Base-by-base conservation (phyloP, 805 yeast species). In the Metschnikowia corniflorae region DNA sequence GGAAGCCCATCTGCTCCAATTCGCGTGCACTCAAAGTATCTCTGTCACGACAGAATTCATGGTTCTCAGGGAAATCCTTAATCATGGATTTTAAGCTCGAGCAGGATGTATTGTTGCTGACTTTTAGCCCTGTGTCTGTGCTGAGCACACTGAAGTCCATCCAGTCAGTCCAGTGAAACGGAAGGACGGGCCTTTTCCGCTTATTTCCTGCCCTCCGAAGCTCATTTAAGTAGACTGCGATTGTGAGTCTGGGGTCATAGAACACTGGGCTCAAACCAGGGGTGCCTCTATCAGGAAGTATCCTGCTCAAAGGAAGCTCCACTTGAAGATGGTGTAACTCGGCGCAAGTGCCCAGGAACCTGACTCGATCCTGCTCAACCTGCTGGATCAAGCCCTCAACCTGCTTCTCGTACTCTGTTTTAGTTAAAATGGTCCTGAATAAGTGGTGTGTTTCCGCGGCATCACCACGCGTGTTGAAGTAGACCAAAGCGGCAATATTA, bases 91-190 rank as follows among this genome's bases (percentile, higher is more conserved):
- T 21, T 21, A 3, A n/a, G 24, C 24, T 21, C 12, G 12, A 2
- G 3, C 5, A 21, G 3, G 24, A 21, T 21, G 24, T 21, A 10
- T 5, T 5, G 4, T 21, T 5, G n/a, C 24, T 10, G 12, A 3
- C 5, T 21, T 21, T 21, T 10, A n/a, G 5, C 5, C 24, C 12
- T 5, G 24, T 3, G 12, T 10, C 5, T 21, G 24, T n/a, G 5
- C 12, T 21, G 12, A 21, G 24, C 24, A 10, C 24, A n/a, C 68
- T 62, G 57, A 74, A 57, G 40, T 75, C 79, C 5, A 67, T 63
- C 72, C 79, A 76, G 50, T 76, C 81, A 36, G 62, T 63, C 81
- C 80, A 76, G 46, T 74, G 75, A 55, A 76, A 75, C 0, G 76
- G 44, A 2, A 47, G 39, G 41, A n/a, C 43, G 24, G 50, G 44